Conservation (phyloP, 257 asterid genomes). For the Scutellaria galericulata region DNA sequence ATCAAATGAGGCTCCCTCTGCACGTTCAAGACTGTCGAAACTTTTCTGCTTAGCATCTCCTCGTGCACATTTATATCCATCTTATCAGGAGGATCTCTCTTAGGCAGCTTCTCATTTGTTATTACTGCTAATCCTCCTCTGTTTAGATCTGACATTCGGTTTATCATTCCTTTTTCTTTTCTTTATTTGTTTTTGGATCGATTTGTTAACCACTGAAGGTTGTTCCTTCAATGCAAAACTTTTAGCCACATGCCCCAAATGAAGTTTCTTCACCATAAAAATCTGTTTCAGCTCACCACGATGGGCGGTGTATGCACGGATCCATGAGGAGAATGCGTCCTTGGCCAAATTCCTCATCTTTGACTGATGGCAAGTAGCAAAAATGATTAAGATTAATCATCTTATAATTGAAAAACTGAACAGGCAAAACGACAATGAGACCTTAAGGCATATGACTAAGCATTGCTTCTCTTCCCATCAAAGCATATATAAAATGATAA, state of each 20-base stretch:
- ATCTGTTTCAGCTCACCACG: slow-evolving; percentile 91
- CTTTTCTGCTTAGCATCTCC: not conserved
- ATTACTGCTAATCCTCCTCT: slow-evolving; percentile 54
- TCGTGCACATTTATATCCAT: not conserved
- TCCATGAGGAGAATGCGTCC: slow-evolving; percentile 89
- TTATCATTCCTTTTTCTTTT: slow-evolving; percentile 77
- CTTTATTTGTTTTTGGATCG: slow-evolving; percentile 70
- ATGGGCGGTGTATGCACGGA: slow-evolving; percentile 91
- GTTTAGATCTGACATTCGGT: slow-evolving; percentile 46
- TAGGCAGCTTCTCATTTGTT: not conserved
- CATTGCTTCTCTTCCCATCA: slow-evolving; percentile 1
- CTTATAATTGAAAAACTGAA: not conserved
- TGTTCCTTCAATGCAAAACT: slow-evolving; percentile 91
- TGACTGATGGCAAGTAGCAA: slow-evolving; percentile 50
- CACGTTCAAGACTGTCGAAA: not conserved
- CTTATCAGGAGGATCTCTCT: not conserved
- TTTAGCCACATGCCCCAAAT: slow-evolving; percentile 87
- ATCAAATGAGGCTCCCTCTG: not conserved
- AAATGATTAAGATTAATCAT: slow-evolving; percentile 26
- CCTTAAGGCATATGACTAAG: not conserved
- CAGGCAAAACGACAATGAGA: not conserved
- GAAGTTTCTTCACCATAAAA: slow-evolving; percentile 87
- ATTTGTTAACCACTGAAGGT: slow-evolving; percentile 79
- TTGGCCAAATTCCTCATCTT: slow-evolving; percentile 61
- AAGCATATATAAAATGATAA: not conserved